Conservation (phyloP, 306 rosid species). For the Crotalaria pallida region DNA sequence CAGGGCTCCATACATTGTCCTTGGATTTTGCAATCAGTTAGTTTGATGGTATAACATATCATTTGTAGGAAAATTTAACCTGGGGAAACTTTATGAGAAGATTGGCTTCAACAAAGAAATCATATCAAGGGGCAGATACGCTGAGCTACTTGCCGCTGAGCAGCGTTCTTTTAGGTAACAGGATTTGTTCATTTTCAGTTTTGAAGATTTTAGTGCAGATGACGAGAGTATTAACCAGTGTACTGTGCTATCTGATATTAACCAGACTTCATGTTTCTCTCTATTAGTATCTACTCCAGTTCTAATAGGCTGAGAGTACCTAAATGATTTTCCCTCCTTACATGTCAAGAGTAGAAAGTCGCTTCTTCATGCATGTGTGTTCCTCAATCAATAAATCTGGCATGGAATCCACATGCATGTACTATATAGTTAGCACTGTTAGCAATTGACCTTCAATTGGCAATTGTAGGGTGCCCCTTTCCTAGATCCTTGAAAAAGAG, state of each 20-base stretch:
- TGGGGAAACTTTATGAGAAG: conserved; percentile 88
- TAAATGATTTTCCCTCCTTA: background rate
- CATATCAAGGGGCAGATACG: conserved; percentile 85
- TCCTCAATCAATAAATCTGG: background rate
- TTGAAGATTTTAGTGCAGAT: conserved; percentile 1
- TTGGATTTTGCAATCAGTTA: conserved; percentile 3
- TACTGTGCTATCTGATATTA: conserved; percentile 11
- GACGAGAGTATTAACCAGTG: conserved; percentile 5
- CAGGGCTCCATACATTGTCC: background rate
- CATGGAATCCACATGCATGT: no score
- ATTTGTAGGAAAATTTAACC: conserved; percentile 66
- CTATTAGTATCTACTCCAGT: background rate
- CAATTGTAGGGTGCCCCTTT: no score
- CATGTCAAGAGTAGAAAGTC: background rate
- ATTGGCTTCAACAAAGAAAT: conserved; percentile 94
- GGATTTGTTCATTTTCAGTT: background rate
- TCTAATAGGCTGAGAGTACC: background rate
- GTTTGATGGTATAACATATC: conserved; percentile 20
- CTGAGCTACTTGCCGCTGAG: conserved; percentile 88
- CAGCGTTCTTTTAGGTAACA: conserved; percentile 81
- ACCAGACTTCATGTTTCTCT: background rate
- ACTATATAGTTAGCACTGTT: no score
- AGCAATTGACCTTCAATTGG: no score
- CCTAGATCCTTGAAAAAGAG: no score
- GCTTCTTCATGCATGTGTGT: background rate